Evolutionary conservation across 2,329 filamentous ascomycete genomes (phyloP).

Genomic region (Calonectria montana): DNA sequence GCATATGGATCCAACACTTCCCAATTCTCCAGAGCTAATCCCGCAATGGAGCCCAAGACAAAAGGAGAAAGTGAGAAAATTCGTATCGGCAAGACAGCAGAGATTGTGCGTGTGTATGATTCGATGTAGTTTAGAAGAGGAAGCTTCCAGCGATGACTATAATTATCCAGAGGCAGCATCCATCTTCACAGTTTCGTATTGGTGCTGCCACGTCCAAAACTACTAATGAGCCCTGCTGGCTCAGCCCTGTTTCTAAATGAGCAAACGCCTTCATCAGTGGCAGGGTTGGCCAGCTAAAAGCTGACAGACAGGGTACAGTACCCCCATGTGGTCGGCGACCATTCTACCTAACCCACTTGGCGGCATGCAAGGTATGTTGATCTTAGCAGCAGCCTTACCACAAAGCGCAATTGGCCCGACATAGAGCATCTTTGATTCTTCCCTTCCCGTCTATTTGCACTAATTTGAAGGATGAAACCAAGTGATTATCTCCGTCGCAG

Average conservation of each 20-base stretch:
- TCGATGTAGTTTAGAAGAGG: not conserved
- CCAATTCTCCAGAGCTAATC: not conserved
- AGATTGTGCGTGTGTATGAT: not conserved
- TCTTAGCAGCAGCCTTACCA: not conserved
- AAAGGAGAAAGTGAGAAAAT: not conserved
- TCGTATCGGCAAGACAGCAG: not conserved
- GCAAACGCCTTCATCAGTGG: not conserved
- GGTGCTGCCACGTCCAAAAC: not conserved
- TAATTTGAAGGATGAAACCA: not conserved
- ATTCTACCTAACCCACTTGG: constrained; percentile 9
- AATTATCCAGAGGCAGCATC: not conserved
- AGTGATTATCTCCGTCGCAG: not conserved
- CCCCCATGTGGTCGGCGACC: not conserved
- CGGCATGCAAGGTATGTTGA: not conserved
- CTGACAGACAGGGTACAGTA: not conserved
- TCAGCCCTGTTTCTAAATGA: not conserved
- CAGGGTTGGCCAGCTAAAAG: not conserved
- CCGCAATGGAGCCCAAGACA: not conserved
- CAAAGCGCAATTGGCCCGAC: not conserved
- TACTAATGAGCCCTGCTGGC: not conserved
- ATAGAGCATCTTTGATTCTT: not conserved
- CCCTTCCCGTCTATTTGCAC: not conserved
- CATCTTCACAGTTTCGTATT: not conserved
- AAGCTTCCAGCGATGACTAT: not conserved
- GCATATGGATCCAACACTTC: not conserved